Percentiles rank a stretch among this genome's conserved stretches.
phyloP scores from a whole-genome alignment of 805 yeast genomes.

The Brettanomyces nanus region DNA sequence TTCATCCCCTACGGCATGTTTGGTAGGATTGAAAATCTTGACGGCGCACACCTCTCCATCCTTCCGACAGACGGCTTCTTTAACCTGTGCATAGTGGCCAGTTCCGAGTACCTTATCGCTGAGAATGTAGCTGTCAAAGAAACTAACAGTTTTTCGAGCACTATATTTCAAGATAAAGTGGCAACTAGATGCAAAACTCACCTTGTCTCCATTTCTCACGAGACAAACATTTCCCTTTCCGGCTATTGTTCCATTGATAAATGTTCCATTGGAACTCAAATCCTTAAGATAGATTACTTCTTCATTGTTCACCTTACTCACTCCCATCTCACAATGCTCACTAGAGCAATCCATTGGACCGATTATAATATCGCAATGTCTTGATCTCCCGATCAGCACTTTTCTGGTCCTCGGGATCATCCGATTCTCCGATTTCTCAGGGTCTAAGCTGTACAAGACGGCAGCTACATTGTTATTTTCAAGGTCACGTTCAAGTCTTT shows the following conservation, averaged over 20 bases:
- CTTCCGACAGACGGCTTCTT: slow-evolving; percentile 51
- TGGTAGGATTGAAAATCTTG: slow-evolving; percentile 50
- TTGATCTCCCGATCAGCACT: slow-evolving; percentile 22
- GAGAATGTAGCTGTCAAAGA: slow-evolving; percentile 48
- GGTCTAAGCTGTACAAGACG: slow-evolving; percentile 8
- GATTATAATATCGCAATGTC: slow-evolving; percentile 43
- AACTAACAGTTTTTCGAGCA: slow-evolving; percentile 24
- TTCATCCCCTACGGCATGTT: slow-evolving; percentile 9
- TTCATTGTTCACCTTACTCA: slow-evolving; percentile 30
- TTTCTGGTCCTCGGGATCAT: slow-evolving; percentile 3
- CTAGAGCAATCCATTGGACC: slow-evolving; percentile 49
- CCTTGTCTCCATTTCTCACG: slow-evolving; percentile 55
- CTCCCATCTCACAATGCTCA: slow-evolving; percentile 47
- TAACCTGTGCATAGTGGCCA: slow-evolving; percentile 79
- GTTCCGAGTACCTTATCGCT: slow-evolving; percentile 55
- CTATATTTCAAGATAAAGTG: slow-evolving; percentile 24
- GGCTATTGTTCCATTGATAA: slow-evolving; percentile 47
- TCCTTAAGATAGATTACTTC: slow-evolving; percentile 44
- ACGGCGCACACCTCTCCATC: slow-evolving; percentile 63
- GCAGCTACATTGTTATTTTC: slow-evolving; percentile 6
- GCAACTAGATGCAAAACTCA: slow-evolving; percentile 38
- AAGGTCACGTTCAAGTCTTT: neutral
- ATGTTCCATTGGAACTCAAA: slow-evolving; percentile 58
- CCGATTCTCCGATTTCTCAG: slow-evolving; percentile 4
- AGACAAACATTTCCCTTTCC: slow-evolving; percentile 41